Evolutionary conservation across 306 rosid species (phyloP), one percentile per base, ranked within the genome.

Genomic region (Trichosanthes cucumerina): DNA sequence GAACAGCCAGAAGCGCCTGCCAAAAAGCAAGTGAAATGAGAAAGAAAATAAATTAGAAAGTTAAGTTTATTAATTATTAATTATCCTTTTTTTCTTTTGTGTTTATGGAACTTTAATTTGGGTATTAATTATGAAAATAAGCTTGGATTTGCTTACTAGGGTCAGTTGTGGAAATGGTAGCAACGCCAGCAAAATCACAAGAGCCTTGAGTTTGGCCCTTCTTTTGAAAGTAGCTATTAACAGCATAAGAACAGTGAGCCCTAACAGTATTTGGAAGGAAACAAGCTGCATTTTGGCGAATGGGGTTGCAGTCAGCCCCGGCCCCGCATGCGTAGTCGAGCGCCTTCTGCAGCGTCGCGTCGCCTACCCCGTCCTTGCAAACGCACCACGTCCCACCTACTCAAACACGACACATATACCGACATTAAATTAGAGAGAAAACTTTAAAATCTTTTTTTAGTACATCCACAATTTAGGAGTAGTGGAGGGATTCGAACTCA

Each of bases 271-370:
- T 88, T 0, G 97, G 97, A 21, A 85, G 68, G 71, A 47, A 92
- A 74, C 97, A 92, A 14, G 85, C 62, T 4, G 81, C 96, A 9
- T 46, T 78, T 60, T 41, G 81, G 70, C 79, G 96, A 33, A 89
- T 66, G 2, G 90, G 92, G 89, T 80, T 87, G 43, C 97, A 92
- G 81, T 92, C 97, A 33, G 97, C 96, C 0, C 93, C 97, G 13
- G 96, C 93, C 73, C 97, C 97, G 79, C 97, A 92, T 4, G 97
- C 97, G 57, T 89, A 92, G 86, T 92, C 97, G 33, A 92, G 78
- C 0, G 97, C 75, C 75, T 87, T 92, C 78, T 92, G 97, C 4
- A 92, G 83, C 41, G 82, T 3, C 16, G 85, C 1, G 23, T 92
- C 93, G 11, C 87, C 26, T 39, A 80, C 1, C 15, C 92, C 93